Evolutionary conservation across 257 asterid species (phyloP).

Genomic region (Solanum pinnatisectum): DNA sequence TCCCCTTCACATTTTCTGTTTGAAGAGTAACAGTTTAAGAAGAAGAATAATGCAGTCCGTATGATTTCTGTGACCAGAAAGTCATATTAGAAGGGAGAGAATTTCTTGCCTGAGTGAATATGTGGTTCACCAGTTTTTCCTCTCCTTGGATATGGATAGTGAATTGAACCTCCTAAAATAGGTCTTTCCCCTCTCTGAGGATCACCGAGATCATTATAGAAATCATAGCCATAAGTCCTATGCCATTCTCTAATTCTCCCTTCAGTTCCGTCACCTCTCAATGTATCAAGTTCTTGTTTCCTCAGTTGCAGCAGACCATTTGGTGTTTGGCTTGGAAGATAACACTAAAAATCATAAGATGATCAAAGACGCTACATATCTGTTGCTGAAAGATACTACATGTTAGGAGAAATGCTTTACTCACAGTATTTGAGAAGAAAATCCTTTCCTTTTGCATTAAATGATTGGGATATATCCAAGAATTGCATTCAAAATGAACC

Average conservation of each 20-base stretch:
- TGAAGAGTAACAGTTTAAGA: not conserved
- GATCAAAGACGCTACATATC: not conserved
- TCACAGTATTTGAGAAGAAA: constrained; percentile 37
- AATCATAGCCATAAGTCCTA: constrained; percentile 31
- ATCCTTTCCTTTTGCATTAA: constrained; percentile 21
- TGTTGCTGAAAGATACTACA: not conserved
- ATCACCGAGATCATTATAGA: constrained; percentile 31
- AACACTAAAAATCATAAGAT: constrained; percentile 20
- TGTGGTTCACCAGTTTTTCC: constrained; percentile 31
- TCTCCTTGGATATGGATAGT: constrained; percentile 45
- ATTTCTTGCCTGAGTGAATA: constrained; percentile 12
- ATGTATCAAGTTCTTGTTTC: constrained; percentile 24
- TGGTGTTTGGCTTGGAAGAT: constrained; percentile 39
- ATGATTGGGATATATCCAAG: constrained; percentile 36
- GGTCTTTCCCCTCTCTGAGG: constrained; percentile 25
- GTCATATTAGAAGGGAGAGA: not conserved
- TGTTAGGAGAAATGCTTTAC: not conserved
- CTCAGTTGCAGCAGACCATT: constrained; percentile 22
- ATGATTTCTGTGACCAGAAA: not conserved
- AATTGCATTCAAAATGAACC: constrained; percentile 31
- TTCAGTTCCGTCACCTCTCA: constrained; percentile 39
- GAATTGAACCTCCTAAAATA: constrained; percentile 28
- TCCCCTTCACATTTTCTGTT: not conserved
- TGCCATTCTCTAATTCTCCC: constrained; percentile 31
- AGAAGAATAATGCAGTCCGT: not conserved